These are phyloP conservation scores for Kazachstania psychrophila DNA, from an alignment of 805 yeast species.

Conservation along the genomic window DNA sequence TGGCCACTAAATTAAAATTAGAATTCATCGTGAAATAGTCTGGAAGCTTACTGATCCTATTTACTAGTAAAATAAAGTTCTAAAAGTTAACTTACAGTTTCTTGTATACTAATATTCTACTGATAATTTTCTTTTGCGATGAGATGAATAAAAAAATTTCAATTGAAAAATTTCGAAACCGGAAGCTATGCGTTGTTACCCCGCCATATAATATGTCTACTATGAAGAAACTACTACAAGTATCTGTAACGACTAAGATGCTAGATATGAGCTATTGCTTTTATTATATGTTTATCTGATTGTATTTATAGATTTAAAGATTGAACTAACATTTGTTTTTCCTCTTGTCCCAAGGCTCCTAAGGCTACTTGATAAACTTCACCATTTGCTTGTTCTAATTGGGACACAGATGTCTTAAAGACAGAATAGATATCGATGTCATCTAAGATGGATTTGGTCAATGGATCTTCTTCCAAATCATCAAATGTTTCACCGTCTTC, in stretches of 20 bases:
- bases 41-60: not conserved
- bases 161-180: not conserved
- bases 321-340: constrained; percentile 24
- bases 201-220: no score
- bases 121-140: constrained; percentile 1
- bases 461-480: constrained; percentile 73
- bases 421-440: constrained; percentile 59
- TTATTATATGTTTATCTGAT: no score
- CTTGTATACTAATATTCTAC: not conserved
- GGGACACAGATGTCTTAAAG: constrained; percentile 46
- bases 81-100: not conserved
- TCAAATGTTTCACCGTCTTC: constrained; percentile 48
- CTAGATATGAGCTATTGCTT: no score
- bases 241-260: not conserved
- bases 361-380: constrained; percentile 42
- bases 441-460: constrained; percentile 73
- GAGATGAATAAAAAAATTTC: not conserved
- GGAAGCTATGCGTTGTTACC: no score
- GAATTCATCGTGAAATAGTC: constrained; percentile 8
- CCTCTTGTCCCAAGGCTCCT: constrained; percentile 31
- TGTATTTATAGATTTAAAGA: not conserved
- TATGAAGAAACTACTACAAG: no score
- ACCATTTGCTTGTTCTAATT: constrained; percentile 41
- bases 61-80: not conserved
- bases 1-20: constrained; percentile 15